Evolutionary conservation across 2,329 filamentous ascomycete genomes (phyloP).

Genomic region (Didymella exigua): DNA sequence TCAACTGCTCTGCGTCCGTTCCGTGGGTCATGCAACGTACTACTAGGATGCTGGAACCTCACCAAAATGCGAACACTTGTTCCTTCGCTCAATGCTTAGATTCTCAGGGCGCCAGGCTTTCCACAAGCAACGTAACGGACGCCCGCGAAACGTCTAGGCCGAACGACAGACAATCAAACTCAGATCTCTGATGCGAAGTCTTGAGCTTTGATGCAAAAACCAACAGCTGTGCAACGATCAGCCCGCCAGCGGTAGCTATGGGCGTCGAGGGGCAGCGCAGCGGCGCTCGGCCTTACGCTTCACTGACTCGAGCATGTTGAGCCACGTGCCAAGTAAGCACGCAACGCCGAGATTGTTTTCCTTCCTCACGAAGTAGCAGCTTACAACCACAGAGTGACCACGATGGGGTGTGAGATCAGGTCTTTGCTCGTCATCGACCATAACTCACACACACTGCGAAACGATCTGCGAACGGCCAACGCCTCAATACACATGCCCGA

Average conservation of each 20-base stretch:
- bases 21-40: neutral
- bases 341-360: too few relatives aligned
- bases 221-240: neutral
- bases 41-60: neutral
- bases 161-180: neutral
- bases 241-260: neutral
- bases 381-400: neutral
- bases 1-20: neutral
- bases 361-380: neutral
- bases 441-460: neutral
- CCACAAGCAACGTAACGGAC: neutral
- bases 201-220: neutral
- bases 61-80: too few relatives aligned
- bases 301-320: neutral
- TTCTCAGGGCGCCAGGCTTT: too few relatives aligned
- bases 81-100: too few relatives aligned
- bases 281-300: neutral
- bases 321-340: neutral
- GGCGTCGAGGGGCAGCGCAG: neutral
- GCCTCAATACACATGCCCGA: too few relatives aligned
- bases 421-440: neutral
- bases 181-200: neutral
- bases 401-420: neutral
- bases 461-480: too few relatives aligned
- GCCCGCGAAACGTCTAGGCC: too few relatives aligned